Conservation (phyloP, 768 basidiomycete genomes). For the Krasilnikovozyma curviuscula region DNA sequence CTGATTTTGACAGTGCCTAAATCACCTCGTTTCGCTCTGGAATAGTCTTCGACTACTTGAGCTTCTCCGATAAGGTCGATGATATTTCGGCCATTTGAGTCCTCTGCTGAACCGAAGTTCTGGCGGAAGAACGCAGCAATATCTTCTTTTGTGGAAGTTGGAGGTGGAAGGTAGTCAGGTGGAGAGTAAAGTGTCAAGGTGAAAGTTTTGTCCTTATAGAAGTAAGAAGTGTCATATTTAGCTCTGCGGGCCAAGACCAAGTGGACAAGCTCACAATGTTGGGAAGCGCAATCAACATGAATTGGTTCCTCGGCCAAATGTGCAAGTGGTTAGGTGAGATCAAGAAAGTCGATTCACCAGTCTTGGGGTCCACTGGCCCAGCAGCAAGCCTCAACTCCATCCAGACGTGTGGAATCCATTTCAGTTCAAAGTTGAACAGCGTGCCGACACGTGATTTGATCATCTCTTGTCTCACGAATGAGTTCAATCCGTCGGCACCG, state of each 20-base stretch:
- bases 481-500: too few species aligned
- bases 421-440: too few species aligned
- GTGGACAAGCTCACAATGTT: slow-evolving; percentile 50
- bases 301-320: slow-evolving; percentile 97
- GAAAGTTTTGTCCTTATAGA: slow-evolving; percentile 72
- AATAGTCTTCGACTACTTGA: slow-evolving; percentile 54
- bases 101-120: slow-evolving; percentile 13
- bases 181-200: slow-evolving; percentile 85
- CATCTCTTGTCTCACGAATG: too few species aligned
- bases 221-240: slow-evolving; percentile 19
- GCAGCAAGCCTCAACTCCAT: slow-evolving; percentile 91
- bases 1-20: slow-evolving; percentile 82
- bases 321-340: slow-evolving; percentile 92
- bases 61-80: slow-evolving; percentile 64
- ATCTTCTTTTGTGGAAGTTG: neutral
- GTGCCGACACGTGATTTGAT: too few species aligned
- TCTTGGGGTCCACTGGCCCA: slow-evolving; percentile 25
- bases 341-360: slow-evolving; percentile 48
- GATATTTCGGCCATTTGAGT: slow-evolving; percentile 70
- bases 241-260: slow-evolving; percentile 12
- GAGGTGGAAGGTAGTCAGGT: neutral
- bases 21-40: slow-evolving; percentile 64
- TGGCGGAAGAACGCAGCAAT: slow-evolving; percentile 42
- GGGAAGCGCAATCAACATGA: slow-evolving; percentile 97
- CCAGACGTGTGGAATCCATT: slow-evolving; percentile 90